Base-by-base conservation (phyloP, 495 filamentous ascomycete species). In the Tuber aestivum region DNA sequence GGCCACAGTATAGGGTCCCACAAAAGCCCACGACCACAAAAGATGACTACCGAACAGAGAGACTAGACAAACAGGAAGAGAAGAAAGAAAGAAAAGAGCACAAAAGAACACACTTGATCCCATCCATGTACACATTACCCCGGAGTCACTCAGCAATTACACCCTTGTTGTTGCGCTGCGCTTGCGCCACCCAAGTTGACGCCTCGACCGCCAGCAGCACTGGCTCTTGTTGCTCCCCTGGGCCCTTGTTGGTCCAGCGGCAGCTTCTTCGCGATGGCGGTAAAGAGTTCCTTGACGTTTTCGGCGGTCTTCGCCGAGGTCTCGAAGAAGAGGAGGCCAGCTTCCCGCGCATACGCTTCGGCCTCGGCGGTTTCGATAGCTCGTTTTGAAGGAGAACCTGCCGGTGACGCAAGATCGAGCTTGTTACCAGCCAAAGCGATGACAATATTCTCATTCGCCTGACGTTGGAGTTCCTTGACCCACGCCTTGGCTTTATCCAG, bases 361-460 rank as follows among this genome's bases (percentile, higher is more conserved):
- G 95, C 95, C 82, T 98, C 96, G 45, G 91, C 90, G 14, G 93
- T 91, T 45, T 89, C 83, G 74, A 99, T 94, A 5, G 94, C 96
- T 80, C 95, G 91, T 89, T 97, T 97, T 72, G 82, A 83, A 38
- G 95, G 94, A 77, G 91, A 90, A 80, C 94, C 93, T 71, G 89
- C 91, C 27, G 75, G 75, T 0, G 77, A 77, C 70, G 97, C 95
- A 77, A 99, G 86, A 88, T 99, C 95, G 77, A 97, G 85, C 86
- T 99, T 99, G 88, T 99, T 99, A 69, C 95, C 95, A 41, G 96
- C 95, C 38, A 99, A 89, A 41, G 95, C 95, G 84, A 99, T 99
- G 82, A 99, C 93, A 84, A 99, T 98, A 85, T 98, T 98, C 86
- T 98, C 95, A 86, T 98, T 98, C 61, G 96, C 96, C 87, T 99